A percentile compares a stretch with the other conserved stretches of the same genome.
phyloP scores from a whole-genome alignment of 306 rosid genomes.

The Casuarina glauca region DNA sequence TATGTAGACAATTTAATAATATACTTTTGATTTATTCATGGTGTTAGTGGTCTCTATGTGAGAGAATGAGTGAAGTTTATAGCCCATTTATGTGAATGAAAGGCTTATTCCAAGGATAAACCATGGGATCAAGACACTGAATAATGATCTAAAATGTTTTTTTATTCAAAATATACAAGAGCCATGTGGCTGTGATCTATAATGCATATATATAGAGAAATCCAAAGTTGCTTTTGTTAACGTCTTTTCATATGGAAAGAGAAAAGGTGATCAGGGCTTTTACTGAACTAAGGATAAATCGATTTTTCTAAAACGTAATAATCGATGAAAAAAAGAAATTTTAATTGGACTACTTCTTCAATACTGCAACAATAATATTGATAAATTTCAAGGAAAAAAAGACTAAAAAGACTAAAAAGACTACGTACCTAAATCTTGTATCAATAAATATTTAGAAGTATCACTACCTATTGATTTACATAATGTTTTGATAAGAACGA shows the following conservation, averaged over 20 bases:
- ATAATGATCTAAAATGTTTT: neutral
- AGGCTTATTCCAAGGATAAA: neutral
- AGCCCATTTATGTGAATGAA: neutral
- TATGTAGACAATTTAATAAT: neutral
- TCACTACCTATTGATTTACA: too few relatives aligned
- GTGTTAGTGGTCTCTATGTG: neutral
- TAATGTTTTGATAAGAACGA: too few relatives aligned
- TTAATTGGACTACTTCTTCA: neutral
- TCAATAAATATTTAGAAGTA: too few relatives aligned
- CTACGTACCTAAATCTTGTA: neutral
- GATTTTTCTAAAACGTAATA: too few relatives aligned
- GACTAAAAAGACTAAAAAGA: too few relatives aligned
- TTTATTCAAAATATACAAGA: neutral
- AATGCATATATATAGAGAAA: neutral
- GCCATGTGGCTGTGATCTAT: neutral
- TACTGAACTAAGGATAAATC: too few relatives aligned
- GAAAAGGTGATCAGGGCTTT: too few relatives aligned
- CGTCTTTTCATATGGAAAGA: too few relatives aligned
- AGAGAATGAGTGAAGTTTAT: neutral
- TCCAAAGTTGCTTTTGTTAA: neutral
- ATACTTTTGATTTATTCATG: neutral
- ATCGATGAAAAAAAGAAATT: too few relatives aligned
- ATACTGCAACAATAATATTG: neutral
- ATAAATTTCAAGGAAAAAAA: neutral
- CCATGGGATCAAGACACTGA: neutral